Evolutionary conservation across 495 filamentous ascomycete genomes (phyloP).

Genomic region (Polyplosphaeria fusca): DNA sequence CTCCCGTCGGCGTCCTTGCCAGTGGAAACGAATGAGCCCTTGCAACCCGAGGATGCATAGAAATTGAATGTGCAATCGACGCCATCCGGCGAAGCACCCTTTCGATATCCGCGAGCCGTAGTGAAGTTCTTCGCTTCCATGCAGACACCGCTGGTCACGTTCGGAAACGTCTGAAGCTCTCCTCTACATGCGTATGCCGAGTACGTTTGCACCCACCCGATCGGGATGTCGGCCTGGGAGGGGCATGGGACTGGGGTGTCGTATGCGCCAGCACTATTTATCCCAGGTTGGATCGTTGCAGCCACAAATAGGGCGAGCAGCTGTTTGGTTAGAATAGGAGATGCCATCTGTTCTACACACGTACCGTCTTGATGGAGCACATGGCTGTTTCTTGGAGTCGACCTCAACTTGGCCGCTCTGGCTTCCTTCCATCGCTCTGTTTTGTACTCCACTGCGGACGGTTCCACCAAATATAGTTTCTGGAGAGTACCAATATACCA

Average conservation of each 20-base stretch:
- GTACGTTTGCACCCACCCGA: not conserved
- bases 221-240: not conserved
- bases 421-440: too few relatives aligned
- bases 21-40: not conserved
- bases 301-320: too few relatives aligned
- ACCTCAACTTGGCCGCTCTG: too few relatives aligned
- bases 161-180: conserved; percentile 1
- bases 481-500: not conserved
- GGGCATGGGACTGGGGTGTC: not conserved
- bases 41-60: not conserved
- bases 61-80: conserved; percentile 5
- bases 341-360: too few relatives aligned
- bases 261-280: too few relatives aligned
- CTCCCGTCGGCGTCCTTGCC: not conserved
- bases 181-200: conserved; percentile 5
- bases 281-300: too few relatives aligned
- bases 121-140: conserved; percentile 8
- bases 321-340: too few relatives aligned
- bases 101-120: not conserved
- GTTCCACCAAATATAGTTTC: too few relatives aligned
- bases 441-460: too few relatives aligned
- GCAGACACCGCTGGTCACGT: conserved; percentile 1
- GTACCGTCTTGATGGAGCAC: too few relatives aligned
- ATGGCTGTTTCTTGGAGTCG: too few relatives aligned
- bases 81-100: not conserved